Conservation (phyloP, 2,329 filamentous ascomycete species). For the Fusarium sp. region DNA sequence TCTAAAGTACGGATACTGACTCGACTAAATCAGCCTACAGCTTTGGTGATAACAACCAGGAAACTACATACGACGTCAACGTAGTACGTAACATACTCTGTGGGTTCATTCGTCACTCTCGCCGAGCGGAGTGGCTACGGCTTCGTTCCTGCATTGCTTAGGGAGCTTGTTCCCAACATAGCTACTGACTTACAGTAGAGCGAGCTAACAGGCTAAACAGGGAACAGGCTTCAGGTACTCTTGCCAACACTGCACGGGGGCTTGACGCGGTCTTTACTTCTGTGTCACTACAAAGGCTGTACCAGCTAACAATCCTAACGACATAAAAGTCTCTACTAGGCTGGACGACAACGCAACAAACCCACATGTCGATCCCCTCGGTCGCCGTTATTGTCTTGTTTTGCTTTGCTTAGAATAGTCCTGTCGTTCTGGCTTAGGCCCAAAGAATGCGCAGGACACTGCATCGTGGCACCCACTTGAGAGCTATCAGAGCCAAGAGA, state of each 20-base stretch:
- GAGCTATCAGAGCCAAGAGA: conserved; percentile 23
- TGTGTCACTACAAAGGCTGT: conserved; percentile 32
- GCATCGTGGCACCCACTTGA: conserved; percentile 7
- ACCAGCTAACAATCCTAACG: conserved; percentile 4
- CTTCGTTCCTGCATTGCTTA: conserved; percentile 52
- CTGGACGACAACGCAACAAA: conserved; percentile 20
- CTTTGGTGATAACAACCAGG: conserved; percentile 6
- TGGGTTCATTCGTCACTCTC: conserved; percentile 39
- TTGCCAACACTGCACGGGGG: conserved; percentile 20
- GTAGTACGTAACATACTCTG: conserved; percentile 32
- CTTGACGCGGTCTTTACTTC: conserved; percentile 25
- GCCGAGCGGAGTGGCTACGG: conserved; percentile 41
- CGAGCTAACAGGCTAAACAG: conserved; percentile 40
- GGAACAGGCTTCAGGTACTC: conserved; percentile 34
- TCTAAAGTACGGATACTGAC: conserved; percentile 21
- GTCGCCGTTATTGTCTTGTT: conserved; percentile 30
- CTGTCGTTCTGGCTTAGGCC: conserved; percentile 9
- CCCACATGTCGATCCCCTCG: conserved; percentile 40
- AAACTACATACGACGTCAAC: conserved; percentile 42
- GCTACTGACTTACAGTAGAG: conserved; percentile 36
- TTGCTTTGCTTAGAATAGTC: conserved; percentile 23
- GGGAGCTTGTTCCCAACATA: conserved; percentile 37
- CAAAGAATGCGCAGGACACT: conserved; percentile 16
- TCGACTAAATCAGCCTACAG: conserved; percentile 9
- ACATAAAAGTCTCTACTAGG: conserved; percentile 23